These are phyloP conservation scores for Wallacemonas collosoma DNA, from an alignment of 208 protist species.

Conservation along the genomic window DNA sequence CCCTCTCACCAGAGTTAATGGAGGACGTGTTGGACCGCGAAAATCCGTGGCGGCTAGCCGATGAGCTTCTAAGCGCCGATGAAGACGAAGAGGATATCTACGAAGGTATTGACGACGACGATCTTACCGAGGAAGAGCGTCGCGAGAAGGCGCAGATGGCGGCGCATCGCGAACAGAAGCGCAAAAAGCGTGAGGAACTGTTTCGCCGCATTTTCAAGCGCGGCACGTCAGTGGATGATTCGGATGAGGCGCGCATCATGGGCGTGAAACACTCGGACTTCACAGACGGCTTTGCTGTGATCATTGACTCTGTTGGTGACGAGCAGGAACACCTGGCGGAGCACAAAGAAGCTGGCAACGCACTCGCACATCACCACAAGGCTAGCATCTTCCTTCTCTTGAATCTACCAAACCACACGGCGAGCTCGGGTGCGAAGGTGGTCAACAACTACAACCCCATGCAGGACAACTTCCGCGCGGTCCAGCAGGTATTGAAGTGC, in stretches of 20 bases:
- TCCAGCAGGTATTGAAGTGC: constrained; percentile 53
- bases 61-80: constrained; percentile 64
- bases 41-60: constrained; percentile 68
- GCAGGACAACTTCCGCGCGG: constrained; percentile 43
- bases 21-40: constrained; percentile 47
- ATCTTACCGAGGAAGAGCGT: constrained; percentile 49
- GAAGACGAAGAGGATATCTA: constrained; percentile 51
- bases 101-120: constrained; percentile 47
- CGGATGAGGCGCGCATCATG: constrained; percentile 68
- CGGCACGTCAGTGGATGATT: constrained; percentile 63
- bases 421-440: constrained; percentile 23
- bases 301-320: constrained; percentile 75
- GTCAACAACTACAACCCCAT: constrained; percentile 71
- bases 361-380: constrained; percentile 44
- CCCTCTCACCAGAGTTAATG: constrained; percentile 48
- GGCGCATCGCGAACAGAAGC: constrained; percentile 33
- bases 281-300: constrained; percentile 60
- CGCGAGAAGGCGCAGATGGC: constrained; percentile 24
- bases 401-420: constrained; percentile 63
- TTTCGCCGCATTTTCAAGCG: constrained; percentile 69
- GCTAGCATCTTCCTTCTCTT: constrained; percentile 61
- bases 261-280: constrained; percentile 83
- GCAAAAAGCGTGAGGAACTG: constrained; percentile 58
- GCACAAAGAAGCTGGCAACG: constrained; percentile 30
- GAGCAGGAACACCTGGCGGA: constrained; percentile 33